phyloP scores from a whole-genome alignment of 768 basidiomycete genomes.

The Mycena belliarum region DNA sequence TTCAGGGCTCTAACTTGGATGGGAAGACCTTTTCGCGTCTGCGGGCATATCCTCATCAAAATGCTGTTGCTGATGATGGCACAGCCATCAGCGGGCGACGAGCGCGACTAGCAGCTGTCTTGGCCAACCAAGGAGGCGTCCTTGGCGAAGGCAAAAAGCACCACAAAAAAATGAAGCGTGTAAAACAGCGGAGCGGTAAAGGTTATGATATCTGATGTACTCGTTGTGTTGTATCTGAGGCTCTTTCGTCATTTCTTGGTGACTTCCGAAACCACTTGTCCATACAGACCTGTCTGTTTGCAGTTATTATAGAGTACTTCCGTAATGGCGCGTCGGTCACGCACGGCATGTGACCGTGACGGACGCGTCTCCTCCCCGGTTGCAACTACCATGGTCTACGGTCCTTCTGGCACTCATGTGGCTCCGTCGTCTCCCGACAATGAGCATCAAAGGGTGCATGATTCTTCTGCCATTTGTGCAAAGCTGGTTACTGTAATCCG shows the following conservation, averaged over 20 bases:
- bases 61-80: slow-evolving; percentile 77
- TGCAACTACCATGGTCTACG: background rate
- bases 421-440: background rate
- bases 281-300: no score
- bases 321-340: background rate
- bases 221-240: background rate
- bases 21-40: slow-evolving; percentile 65
- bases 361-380: background rate
- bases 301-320: no score
- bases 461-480: slow-evolving; percentile 55
- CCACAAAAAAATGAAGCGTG: slow-evolving; percentile 78
- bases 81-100: slow-evolving; percentile 50
- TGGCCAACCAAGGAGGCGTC: slow-evolving; percentile 40
- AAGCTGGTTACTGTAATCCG: slow-evolving; percentile 62
- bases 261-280: no score
- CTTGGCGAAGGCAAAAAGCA: slow-evolving; percentile 66
- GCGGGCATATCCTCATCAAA: slow-evolving; percentile 81
- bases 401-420: background rate
- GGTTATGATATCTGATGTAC: slow-evolving; percentile 68
- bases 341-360: background rate
- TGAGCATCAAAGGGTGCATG: background rate
- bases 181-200: slow-evolving; percentile 89
- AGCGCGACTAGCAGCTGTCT: slow-evolving; percentile 43
- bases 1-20: slow-evolving; percentile 55
- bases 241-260: no score